Conservation (phyloP, 1,284 basidiomycete species). For the Cutaneotrichosporon mucoides region DNA sequence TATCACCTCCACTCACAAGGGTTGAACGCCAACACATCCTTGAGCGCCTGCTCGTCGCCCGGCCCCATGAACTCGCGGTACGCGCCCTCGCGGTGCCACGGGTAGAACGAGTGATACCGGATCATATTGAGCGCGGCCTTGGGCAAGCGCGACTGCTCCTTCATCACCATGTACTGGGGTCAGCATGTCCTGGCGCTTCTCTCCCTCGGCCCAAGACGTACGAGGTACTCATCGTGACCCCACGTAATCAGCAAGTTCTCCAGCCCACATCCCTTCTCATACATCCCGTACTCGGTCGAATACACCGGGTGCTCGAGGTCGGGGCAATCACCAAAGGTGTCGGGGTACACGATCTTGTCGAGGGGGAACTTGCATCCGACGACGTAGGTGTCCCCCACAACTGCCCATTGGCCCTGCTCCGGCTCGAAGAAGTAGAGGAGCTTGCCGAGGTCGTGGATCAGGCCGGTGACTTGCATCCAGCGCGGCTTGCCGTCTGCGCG, state of each 20-base stretch:
- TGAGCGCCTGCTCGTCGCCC: constrained; percentile 48
- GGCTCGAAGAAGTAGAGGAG: constrained; percentile 69
- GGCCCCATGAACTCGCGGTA: constrained; percentile 68
- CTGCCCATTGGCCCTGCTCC: constrained; percentile 74
- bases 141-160: constrained; percentile 55
- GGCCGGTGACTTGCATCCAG: constrained; percentile 71
- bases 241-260: constrained; percentile 84
- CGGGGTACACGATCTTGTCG: constrained; percentile 73
- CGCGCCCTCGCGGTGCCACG: constrained; percentile 84
- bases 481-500: constrained; percentile 76
- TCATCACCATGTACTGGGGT: constrained; percentile 23
- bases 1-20: constrained; percentile 2
- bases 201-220: background rate
- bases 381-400: constrained; percentile 79
- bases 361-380: constrained; percentile 66
- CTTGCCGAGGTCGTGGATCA: constrained; percentile 78
- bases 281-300: constrained; percentile 71
- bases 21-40: constrained; percentile 45
- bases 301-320: constrained; percentile 66
- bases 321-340: constrained; percentile 70
- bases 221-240: constrained; percentile 69
- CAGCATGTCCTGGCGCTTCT: background rate
- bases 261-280: constrained; percentile 74
- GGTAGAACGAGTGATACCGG: constrained; percentile 90
- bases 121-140: constrained; percentile 84